Percentiles rank a stretch among this genome's conserved stretches.
Evolutionary conservation across 2,329 filamentous ascomycete genomes (phyloP).

Genomic region (Phyllosticta citrichinensis): DNA sequence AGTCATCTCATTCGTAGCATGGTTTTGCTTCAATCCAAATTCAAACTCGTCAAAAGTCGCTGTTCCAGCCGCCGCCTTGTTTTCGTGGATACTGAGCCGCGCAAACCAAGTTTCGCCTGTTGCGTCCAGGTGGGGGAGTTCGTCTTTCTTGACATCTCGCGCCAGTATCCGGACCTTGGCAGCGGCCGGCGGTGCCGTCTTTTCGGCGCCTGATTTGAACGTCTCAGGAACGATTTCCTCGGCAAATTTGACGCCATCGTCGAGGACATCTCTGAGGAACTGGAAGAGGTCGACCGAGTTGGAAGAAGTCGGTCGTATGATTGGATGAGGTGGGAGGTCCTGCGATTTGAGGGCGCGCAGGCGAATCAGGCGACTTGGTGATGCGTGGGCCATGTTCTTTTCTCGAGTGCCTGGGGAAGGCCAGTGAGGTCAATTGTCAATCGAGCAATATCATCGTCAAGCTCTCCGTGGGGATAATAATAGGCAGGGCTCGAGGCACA

Average conservation of each 20-base stretch:
- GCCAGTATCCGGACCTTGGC: conserved; percentile 46
- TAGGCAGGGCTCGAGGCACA: not conserved
- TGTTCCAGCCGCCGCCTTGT: conserved; percentile 41
- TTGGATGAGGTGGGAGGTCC: conserved; percentile 26
- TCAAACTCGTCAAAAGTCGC: conserved; percentile 57
- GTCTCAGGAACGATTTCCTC: conserved; percentile 41
- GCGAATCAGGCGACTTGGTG: conserved; percentile 18
- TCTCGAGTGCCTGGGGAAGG: not conserved
- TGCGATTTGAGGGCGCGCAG: conserved; percentile 20
- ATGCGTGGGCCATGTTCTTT: not conserved
- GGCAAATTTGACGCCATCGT: conserved; percentile 52
- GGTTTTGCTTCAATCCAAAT: conserved; percentile 46
- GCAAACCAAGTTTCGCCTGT: conserved; percentile 52
- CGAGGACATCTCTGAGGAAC: conserved; percentile 44
- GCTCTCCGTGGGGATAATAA: not conserved
- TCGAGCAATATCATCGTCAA: not conserved
- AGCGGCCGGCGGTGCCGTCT: conserved; percentile 12
- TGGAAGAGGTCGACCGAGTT: conserved; percentile 39
- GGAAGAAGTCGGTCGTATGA: conserved; percentile 31
- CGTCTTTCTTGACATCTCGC: conserved; percentile 37
- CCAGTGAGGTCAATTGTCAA: not conserved
- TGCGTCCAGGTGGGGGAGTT: conserved; percentile 22
- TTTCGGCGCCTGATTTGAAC: conserved; percentile 40
- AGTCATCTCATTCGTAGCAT: conserved; percentile 46
- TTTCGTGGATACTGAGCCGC: conserved; percentile 51